A percentile compares a stretch with the other conserved stretches of the same genome.
Conservation (phyloP, 106 monocot species). For the Gastrodia elata region DNA sequence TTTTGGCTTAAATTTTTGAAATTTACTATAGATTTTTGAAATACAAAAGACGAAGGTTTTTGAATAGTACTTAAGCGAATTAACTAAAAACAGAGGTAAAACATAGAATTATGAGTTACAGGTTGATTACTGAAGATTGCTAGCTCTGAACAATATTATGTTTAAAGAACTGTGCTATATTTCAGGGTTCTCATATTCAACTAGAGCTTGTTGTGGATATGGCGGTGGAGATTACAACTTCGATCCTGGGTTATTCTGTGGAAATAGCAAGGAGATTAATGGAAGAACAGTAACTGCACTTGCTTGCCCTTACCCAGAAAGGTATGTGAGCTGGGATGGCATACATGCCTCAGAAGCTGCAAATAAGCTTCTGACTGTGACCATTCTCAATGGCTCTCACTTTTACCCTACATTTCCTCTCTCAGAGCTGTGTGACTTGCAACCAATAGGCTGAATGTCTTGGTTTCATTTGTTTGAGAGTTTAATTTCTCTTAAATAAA, state of each 20-base stretch:
- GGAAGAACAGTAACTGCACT: slow-evolving; percentile 34
- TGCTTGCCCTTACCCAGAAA: slow-evolving; percentile 56
- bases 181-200: slow-evolving; percentile 52
- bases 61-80: too few species aligned
- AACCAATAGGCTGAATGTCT: slow-evolving; percentile 29
- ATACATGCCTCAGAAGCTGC: slow-evolving; percentile 80
- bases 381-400: slow-evolving; percentile 41
- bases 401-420: slow-evolving; percentile 54
- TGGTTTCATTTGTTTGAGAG: too few species aligned
- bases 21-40: too few species aligned
- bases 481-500: too few species aligned
- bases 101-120: too few species aligned
- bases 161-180: not conserved
- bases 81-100: too few species aligned
- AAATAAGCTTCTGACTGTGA: slow-evolving; percentile 37
- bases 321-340: slow-evolving; percentile 91
- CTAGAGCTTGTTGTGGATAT: slow-evolving; percentile 66
- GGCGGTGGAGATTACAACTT: slow-evolving; percentile 72
- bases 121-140: too few species aligned
- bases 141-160: not conserved
- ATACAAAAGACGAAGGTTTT: too few species aligned
- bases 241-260: slow-evolving; percentile 41
- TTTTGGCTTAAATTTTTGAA: too few species aligned
- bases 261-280: slow-evolving; percentile 54
- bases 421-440: slow-evolving; percentile 36